Base-by-base conservation (phyloP, 352 stramenopile species). In the Phytophthora tubulina region DNA sequence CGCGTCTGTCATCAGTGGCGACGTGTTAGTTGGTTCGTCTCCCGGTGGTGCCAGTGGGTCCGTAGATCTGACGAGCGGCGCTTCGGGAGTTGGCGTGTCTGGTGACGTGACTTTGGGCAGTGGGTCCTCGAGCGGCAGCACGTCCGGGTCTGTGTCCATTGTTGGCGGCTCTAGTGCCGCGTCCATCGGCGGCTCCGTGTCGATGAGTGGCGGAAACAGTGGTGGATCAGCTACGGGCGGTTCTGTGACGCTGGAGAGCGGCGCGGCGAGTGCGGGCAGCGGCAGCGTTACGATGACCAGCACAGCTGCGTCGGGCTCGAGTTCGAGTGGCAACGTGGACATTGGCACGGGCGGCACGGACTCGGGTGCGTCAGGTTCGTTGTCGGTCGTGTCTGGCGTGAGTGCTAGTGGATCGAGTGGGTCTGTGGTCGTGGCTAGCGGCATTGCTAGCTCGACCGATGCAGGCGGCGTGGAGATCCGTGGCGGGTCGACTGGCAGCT, bases 401-500 rank as follows among this genome's bases (percentile, higher is more conserved):
- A 65, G 52, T 36, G 52, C 39, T 44, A 53, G 55, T 32, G 55
- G 55, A 45, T 42, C 62, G 50, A 67, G 38, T 36, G 53, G 51
- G 17, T 60, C 51, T 21, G 52, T 67, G n/a, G 33, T 61, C n/a
- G 58, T 73, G 45, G 36, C 52, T 44, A 75, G 67, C 21, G 67
- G 67, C 30, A 42, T 15, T 54, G 63, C 65, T 36, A 41, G 11
- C 36, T 59, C 51, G 44, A 61, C 57, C 17, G 58, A 69, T 58
- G 64, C 54, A 44, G 64, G 64, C 46, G 44, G 32, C 42, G 64
- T 60, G n/a, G 32, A 45, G 39, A 61, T 66, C 35, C 57, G 57
- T 27, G 57, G 57, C 30, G 57, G 57, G 33, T 64, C 44, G 17
- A 56, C 57, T 21, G 44, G 32, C 14, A 33, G 57, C 10, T 46